phyloP scores from a whole-genome alignment of 129 eudicot species.

The Sambucus nigra region DNA sequence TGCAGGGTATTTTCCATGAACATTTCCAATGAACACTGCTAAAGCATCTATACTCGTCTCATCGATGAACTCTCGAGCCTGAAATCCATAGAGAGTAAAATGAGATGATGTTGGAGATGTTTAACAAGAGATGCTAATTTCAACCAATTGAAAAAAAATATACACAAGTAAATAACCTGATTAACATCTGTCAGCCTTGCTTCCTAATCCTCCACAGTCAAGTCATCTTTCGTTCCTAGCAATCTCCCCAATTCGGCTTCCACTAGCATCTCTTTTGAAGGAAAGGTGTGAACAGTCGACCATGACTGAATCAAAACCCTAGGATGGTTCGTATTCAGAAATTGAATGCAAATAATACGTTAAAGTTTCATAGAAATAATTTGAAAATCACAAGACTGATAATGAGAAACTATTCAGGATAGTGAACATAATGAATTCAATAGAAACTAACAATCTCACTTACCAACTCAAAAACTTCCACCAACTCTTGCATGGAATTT shows the following conservation, averaged over 20 bases:
- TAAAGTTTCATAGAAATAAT: too few relatives aligned
- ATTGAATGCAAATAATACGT: not conserved
- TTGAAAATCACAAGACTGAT: too few relatives aligned
- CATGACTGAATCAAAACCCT: slow-evolving; percentile 95
- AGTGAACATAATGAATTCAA: not conserved
- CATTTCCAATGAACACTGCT: slow-evolving; percentile 98
- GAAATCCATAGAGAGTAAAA: slow-evolving; percentile 20
- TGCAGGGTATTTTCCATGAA: slow-evolving; percentile 96
- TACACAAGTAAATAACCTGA: slow-evolving; percentile 45
- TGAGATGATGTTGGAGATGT: not conserved
- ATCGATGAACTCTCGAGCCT: slow-evolving; percentile 87
- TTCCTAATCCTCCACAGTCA: slow-evolving; percentile 87
- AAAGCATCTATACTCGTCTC: slow-evolving; percentile 85
- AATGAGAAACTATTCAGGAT: too few relatives aligned
- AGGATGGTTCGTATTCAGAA: slow-evolving; percentile 15
- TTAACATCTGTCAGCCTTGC: slow-evolving; percentile 73
- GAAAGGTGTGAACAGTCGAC: slow-evolving; percentile 92
- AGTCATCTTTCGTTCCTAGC: slow-evolving; percentile 93
- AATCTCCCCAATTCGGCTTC: slow-evolving; percentile 98
- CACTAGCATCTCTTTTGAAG: slow-evolving; percentile 54
- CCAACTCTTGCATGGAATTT: slow-evolving; percentile 65
- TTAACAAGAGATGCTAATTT: not conserved
- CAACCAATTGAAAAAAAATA: not conserved
- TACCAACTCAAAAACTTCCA: slow-evolving; percentile 85
- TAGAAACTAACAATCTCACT: slow-evolving; percentile 13